A percentile compares a stretch with the other conserved stretches of the same genome.
Evolutionary conservation across 331 rosid species (phyloP).

Genomic region (Saraca asoca): DNA sequence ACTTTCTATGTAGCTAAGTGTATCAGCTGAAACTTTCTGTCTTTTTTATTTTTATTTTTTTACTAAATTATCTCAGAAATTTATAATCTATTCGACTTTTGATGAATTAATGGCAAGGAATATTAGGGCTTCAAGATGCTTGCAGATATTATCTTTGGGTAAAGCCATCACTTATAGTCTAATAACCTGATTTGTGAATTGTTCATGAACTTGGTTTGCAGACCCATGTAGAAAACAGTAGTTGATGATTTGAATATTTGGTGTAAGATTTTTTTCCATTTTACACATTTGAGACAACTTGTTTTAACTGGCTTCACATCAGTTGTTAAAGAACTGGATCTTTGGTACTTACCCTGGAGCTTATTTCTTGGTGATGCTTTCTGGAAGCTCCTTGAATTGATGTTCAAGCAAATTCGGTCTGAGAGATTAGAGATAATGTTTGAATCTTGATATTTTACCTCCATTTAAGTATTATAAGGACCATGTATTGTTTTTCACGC

Average conservation of each 20-base stretch:
- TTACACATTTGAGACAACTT: not conserved
- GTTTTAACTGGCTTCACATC: not conserved
- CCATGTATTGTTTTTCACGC: not conserved
- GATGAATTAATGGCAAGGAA: slow-evolving; percentile 19
- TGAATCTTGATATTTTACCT: not conserved
- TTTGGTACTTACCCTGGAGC: not conserved
- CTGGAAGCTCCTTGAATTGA: not conserved
- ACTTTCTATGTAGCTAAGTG: slow-evolving; percentile 26
- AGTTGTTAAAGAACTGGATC: slow-evolving; percentile 17
- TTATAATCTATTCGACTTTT: not conserved
- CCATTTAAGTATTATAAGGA: no score
- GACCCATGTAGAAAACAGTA: slow-evolving; percentile 8
- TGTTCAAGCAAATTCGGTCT: not conserved
- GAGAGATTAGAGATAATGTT: no score
- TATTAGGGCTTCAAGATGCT: slow-evolving; percentile 29
- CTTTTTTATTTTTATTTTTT: not conserved
- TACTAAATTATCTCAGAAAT: slow-evolving; percentile 17
- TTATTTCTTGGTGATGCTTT: not conserved
- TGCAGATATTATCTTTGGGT: slow-evolving; percentile 19
- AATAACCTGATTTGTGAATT: slow-evolving; percentile 25
- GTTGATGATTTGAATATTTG: slow-evolving; percentile 19
- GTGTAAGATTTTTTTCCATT: slow-evolving; percentile 24
- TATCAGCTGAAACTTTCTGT: not conserved
- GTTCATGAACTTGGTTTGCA: not conserved
- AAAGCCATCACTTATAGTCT: slow-evolving; percentile 5